These are phyloP conservation scores for Corinectria fuckeliana DNA, from an alignment of 2,329 filamentous ascomycete species.

Conservation along the genomic window DNA sequence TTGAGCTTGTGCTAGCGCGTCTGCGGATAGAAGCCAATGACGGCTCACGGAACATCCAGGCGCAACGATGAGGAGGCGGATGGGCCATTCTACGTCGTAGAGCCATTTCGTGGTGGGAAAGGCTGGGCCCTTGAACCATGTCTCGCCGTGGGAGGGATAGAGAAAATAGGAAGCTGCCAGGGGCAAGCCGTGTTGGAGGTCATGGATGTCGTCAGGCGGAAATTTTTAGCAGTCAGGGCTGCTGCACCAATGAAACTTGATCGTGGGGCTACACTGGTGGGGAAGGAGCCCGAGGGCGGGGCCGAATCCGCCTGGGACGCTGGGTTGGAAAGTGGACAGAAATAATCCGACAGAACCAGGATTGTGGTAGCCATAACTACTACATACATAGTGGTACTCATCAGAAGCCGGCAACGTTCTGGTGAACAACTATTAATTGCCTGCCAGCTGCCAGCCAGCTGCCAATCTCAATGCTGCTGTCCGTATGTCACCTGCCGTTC, in stretches of 20 bases:
- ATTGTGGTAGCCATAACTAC: no score
- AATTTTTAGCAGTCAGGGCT: constrained; percentile 32
- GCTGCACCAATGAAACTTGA: constrained; percentile 23
- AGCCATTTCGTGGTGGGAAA: constrained; percentile 25
- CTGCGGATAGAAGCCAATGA: constrained; percentile 17
- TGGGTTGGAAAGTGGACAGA: constrained; percentile 13
- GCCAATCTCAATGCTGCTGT: background rate
- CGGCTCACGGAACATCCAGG: constrained; percentile 11
- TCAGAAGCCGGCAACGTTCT: background rate
- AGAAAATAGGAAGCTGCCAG: constrained; percentile 11
- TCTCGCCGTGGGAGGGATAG: constrained; percentile 11
- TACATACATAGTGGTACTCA: no score
- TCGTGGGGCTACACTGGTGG: constrained; percentile 23
- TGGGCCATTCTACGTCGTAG: constrained; percentile 27
- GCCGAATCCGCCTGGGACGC: constrained; percentile 6
- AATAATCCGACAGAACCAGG: constrained; percentile 17
- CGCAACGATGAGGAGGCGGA: constrained; percentile 18
- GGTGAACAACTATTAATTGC: background rate
- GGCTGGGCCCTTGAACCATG: constrained; percentile 31
- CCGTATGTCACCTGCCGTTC: constrained; percentile 3
- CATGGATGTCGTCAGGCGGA: constrained; percentile 31
- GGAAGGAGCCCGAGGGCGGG: constrained; percentile 23
- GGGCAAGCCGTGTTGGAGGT: constrained; percentile 17
- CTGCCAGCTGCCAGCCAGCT: background rate
- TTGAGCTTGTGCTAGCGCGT: constrained; percentile 19